Evolutionary conservation across 441 rosid genomes (phyloP).

Genomic region (Cnidoscolus chayamansa): DNA sequence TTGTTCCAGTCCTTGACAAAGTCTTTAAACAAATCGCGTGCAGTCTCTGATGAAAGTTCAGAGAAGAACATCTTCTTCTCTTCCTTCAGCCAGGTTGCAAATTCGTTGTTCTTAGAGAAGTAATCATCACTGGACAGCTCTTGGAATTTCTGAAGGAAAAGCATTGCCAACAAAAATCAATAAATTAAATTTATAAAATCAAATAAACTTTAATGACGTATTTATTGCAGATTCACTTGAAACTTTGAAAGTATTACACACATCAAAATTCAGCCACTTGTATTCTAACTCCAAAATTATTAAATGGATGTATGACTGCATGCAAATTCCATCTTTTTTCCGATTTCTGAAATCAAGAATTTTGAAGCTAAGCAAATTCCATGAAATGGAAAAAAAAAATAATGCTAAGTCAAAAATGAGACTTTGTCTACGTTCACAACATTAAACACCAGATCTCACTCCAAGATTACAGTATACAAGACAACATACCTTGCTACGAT

Average conservation of each 20-base stretch:
- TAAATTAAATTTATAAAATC: not conserved
- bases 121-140: slow-evolving; percentile 81
- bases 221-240: not conserved
- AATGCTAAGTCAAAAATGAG: not conserved
- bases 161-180: slow-evolving; percentile 7
- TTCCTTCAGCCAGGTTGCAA: slow-evolving; percentile 86
- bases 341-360: not conserved
- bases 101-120: slow-evolving; percentile 85
- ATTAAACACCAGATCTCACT: slow-evolving; percentile 2
- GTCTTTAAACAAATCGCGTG: slow-evolving; percentile 54
- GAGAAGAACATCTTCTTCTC: slow-evolving; percentile 66
- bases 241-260: not conserved
- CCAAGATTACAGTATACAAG: slow-evolving; percentile 10
- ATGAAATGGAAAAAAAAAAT: not conserved
- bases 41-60: slow-evolving; percentile 76
- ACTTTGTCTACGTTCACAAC: not conserved
- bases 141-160: slow-evolving; percentile 48
- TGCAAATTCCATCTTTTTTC: not conserved
- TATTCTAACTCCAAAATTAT: not conserved
- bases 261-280: not conserved
- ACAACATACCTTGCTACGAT: slow-evolving; percentile 43
- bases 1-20: slow-evolving; percentile 76
- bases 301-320: not conserved
- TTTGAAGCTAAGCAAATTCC: not conserved
- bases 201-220: not conserved